Conservation (phyloP, 2,329 filamentous ascomycete species). For the Sordariomycetes sp. region DNA sequence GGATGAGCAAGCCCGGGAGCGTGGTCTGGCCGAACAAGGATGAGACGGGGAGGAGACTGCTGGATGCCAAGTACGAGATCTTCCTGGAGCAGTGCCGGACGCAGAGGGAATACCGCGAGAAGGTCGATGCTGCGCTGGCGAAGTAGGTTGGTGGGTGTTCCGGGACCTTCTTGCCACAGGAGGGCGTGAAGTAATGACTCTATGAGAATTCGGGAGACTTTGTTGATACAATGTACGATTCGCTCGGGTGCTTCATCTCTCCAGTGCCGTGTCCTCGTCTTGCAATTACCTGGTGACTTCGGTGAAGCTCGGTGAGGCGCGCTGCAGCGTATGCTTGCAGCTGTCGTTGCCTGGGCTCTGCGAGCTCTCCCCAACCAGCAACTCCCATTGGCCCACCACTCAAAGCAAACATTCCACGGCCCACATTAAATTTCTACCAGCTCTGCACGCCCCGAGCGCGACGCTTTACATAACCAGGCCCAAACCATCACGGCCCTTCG, state of each 20-base stretch:
- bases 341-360: neutral
- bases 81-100: constrained; percentile 85
- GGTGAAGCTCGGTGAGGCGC: neutral
- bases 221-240: neutral
- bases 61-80: constrained; percentile 87
- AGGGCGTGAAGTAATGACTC: neutral
- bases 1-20: constrained; percentile 88
- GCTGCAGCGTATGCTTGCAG: neutral
- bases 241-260: too few species aligned
- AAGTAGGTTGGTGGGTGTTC: constrained; percentile 13
- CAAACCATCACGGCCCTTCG: neutral
- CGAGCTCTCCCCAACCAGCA: neutral
- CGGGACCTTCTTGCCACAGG: neutral
- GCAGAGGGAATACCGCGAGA: constrained; percentile 69
- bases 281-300: neutral
- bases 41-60: constrained; percentile 59
- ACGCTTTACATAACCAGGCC: neutral
- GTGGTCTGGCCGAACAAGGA: constrained; percentile 65
- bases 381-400: neutral
- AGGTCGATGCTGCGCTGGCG: constrained; percentile 52
- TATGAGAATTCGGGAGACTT: neutral
- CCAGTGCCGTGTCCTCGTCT: neutral
- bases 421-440: neutral
- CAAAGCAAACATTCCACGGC: neutral
- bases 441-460: neutral